A percentile compares a stretch with the other conserved stretches of the same genome.
Conservation (phyloP, 768 basidiomycete genomes). For the Suillus cothurnatus region DNA sequence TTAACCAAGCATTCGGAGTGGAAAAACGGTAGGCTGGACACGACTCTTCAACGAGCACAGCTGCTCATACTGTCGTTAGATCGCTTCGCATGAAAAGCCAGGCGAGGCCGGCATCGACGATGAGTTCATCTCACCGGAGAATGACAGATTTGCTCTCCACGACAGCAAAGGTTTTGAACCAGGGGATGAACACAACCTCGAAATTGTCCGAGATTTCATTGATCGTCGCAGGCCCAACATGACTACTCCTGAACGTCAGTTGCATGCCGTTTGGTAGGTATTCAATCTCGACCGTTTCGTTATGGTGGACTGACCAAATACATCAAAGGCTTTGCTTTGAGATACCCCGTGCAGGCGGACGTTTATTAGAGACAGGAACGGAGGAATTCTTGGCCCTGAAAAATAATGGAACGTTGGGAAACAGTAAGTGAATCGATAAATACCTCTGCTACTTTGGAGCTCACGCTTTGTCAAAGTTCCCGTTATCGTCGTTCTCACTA, state of each 20-base stretch:
- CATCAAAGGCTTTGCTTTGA: conserved; percentile 2
- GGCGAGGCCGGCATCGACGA: conserved; percentile 15
- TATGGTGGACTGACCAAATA: not conserved
- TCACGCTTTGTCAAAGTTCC: conserved; percentile 1
- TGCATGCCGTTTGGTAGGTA: conserved; percentile 19
- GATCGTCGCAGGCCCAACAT: not conserved
- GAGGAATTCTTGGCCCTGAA: not conserved
- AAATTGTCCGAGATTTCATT: conserved; percentile 14
- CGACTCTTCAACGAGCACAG: too few relatives aligned
- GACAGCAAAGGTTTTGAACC: conserved; percentile 20
- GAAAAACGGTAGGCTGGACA: not conserved
- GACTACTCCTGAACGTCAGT: conserved; percentile 3
- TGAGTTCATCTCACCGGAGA: conserved; percentile 10
- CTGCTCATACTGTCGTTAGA: not conserved
- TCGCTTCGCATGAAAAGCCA: not conserved
- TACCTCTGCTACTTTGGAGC: not conserved
- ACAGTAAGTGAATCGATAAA: conserved; percentile 9
- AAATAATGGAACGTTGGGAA: not conserved
- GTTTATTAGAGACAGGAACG: conserved; percentile 1
- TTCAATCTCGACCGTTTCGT: not conserved
- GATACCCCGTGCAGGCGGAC: not conserved
- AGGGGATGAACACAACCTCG: conserved; percentile 11
- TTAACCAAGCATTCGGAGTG: not conserved
- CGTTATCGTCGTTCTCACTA: conserved; percentile 3
- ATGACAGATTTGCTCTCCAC: conserved; percentile 17